Conservation (phyloP, 1,139 yeast species). For the Debaryomyces subglobosus region DNA sequence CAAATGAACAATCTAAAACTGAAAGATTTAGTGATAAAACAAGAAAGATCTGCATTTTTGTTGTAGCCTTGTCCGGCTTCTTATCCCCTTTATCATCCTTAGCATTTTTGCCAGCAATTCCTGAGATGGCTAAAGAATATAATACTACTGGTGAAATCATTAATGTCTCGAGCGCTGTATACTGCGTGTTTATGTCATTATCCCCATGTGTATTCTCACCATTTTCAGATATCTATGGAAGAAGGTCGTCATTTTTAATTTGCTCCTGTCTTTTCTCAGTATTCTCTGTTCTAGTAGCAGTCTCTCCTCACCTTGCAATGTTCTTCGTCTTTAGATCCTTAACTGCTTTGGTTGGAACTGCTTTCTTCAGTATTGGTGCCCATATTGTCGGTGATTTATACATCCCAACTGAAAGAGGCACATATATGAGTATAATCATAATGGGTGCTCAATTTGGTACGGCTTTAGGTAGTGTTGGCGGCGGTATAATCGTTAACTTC, state of each 20-base stretch:
- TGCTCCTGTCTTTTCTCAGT: constrained; percentile 37
- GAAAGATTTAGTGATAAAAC: neutral
- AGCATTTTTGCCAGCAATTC: constrained; percentile 53
- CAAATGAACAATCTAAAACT: neutral
- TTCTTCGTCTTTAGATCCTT: constrained; percentile 50
- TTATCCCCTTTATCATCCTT: constrained; percentile 46
- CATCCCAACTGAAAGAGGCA: constrained; percentile 49
- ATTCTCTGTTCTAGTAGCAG: constrained; percentile 42
- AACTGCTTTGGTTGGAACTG: constrained; percentile 54
- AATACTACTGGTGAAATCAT: constrained; percentile 49
- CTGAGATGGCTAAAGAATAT: constrained; percentile 46
- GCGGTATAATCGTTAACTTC: constrained; percentile 50
- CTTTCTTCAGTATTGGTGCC: constrained; percentile 53
- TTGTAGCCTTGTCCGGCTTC: constrained; percentile 29
- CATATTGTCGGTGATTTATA: constrained; percentile 49
- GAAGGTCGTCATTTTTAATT: constrained; percentile 41
- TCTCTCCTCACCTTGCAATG: constrained; percentile 52
- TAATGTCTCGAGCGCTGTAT: constrained; percentile 52
- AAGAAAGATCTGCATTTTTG: constrained; percentile 6
- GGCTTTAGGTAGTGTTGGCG: constrained; percentile 50
- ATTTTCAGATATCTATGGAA: constrained; percentile 52
- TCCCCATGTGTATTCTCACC: constrained; percentile 55
- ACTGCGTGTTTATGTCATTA: constrained; percentile 51
- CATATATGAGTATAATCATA: constrained; percentile 46
- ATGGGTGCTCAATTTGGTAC: constrained; percentile 53